These are phyloP conservation scores for Aspergillus indologenus DNA, from an alignment of 495 filamentous ascomycete species.

Conservation along the genomic window DNA sequence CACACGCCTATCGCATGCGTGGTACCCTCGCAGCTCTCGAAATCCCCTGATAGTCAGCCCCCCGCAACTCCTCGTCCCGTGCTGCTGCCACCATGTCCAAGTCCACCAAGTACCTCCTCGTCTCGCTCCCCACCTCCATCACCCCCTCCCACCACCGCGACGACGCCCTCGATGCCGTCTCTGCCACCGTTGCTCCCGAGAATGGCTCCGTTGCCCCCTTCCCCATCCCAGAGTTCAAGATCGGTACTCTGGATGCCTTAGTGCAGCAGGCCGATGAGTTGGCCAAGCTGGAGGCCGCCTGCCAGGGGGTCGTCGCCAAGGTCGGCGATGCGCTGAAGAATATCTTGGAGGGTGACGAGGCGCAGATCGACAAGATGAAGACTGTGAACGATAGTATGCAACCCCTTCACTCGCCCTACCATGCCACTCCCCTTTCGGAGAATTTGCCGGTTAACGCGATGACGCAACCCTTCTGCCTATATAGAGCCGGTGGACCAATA, in stretches of 20 bases:
- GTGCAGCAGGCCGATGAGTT: constrained; percentile 96
- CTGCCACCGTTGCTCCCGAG: constrained; percentile 67
- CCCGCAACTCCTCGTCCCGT: constrained; percentile 2
- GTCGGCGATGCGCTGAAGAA: constrained; percentile 79
- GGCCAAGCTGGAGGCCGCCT: constrained; percentile 75
- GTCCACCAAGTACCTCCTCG: constrained; percentile 61
- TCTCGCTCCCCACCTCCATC: constrained; percentile 75
- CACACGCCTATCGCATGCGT: not conserved
- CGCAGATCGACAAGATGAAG: constrained; percentile 81
- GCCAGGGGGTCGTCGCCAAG: constrained; percentile 80
- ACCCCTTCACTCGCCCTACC: not conserved
- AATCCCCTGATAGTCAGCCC: not conserved
- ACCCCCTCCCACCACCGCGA: constrained; percentile 68
- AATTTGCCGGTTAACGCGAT: constrained; percentile 14
- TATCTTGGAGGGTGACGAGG: constrained; percentile 78
- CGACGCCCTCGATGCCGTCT: constrained; percentile 74
- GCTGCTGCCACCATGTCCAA: constrained; percentile 51
- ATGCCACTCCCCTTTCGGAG: not conserved
- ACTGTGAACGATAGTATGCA: constrained; percentile 90
- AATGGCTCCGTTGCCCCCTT: constrained; percentile 76
- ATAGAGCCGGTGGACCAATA: constrained; percentile 92
- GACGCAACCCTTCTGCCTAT: not conserved
- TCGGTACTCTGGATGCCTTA: constrained; percentile 92
- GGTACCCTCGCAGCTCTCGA: not conserved
- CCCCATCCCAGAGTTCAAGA: constrained; percentile 89